phyloP scores from a whole-genome alignment of 495 filamentous ascomycete species.

The Podospora didyma region DNA sequence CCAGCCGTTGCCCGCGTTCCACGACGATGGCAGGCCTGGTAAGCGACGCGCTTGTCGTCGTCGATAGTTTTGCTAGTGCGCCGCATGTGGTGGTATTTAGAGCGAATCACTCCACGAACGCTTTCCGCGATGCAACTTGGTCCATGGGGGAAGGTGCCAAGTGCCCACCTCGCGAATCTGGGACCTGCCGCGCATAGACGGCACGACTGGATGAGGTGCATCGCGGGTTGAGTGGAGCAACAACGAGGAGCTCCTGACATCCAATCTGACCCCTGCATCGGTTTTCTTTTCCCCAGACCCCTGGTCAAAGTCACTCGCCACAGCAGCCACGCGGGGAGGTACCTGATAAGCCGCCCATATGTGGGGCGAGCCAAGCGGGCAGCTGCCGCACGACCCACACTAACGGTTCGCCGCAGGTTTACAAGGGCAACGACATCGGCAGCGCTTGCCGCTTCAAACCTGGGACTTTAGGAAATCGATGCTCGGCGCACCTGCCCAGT shows the following conservation, averaged over 20 bases:
- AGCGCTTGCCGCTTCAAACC: background rate
- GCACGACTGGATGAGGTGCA: conserved; percentile 22
- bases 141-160: background rate
- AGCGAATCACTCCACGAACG: conserved; percentile 24
- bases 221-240: conserved; percentile 8
- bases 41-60: background rate
- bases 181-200: conserved; percentile 12
- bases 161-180: conserved; percentile 22
- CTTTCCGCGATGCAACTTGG: conserved; percentile 14
- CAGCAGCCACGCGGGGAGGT: background rate
- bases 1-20: no score
- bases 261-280: background rate
- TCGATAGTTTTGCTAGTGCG: conserved; percentile 5
- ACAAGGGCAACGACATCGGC: background rate
- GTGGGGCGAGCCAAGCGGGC: background rate
- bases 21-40: no score
- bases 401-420: conserved; percentile 2
- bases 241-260: conserved; percentile 4
- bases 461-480: background rate
- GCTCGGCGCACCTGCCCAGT: background rate
- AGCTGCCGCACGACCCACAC: background rate
- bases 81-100: conserved; percentile 6
- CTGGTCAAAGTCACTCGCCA: background rate
- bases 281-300: conserved; percentile 1
- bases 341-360: background rate